Percentiles rank a stretch among this genome's conserved stretches.
These are phyloP conservation scores for Myotisia sp. DNA, from an alignment of 2,329 filamentous ascomycete genomes.

Conservation along the genomic window DNA sequence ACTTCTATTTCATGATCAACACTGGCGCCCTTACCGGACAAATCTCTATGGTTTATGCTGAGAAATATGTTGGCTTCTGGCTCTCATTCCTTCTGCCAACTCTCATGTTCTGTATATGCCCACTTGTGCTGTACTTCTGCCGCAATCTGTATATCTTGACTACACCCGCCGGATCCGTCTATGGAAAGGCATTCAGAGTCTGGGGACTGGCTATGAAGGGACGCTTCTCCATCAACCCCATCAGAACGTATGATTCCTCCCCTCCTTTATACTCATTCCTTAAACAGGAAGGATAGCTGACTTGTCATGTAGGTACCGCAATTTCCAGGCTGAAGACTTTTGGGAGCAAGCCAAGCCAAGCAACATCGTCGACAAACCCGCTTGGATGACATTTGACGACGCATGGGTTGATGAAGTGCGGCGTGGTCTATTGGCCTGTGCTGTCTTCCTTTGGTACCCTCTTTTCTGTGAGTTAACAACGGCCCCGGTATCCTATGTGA, in stretches of 20 bases:
- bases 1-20: conserved; percentile 60
- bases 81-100: conserved; percentile 56
- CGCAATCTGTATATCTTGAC: conserved; percentile 49
- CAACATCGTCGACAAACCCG: conserved; percentile 44
- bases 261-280: not conserved
- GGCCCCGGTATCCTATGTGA: too few relatives aligned
- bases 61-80: conserved; percentile 66
- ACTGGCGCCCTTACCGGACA: conserved; percentile 48
- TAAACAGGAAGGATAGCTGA: too few relatives aligned
- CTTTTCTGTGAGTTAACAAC: conserved; percentile 27
- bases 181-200: conserved; percentile 51
- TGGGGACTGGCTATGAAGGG: conserved; percentile 49
- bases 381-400: conserved; percentile 72
- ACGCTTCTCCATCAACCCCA: conserved; percentile 47
- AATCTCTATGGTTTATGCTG: conserved; percentile 56
- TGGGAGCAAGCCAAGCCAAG: conserved; percentile 59
- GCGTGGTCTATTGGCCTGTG: conserved; percentile 54
- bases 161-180: conserved; percentile 58
- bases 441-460: conserved; percentile 51
- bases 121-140: conserved; percentile 45
- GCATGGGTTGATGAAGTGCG: conserved; percentile 67
- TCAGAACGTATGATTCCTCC: conserved; percentile 34
- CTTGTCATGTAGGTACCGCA: conserved; percentile 15
- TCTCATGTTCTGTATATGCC: conserved; percentile 47
- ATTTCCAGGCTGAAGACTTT: conserved; percentile 43